A percentile compares a stretch with the other conserved stretches of the same genome.
Conservation (phyloP, 2,329 filamentous ascomycete species). For the Hansfordia pulvinata region DNA sequence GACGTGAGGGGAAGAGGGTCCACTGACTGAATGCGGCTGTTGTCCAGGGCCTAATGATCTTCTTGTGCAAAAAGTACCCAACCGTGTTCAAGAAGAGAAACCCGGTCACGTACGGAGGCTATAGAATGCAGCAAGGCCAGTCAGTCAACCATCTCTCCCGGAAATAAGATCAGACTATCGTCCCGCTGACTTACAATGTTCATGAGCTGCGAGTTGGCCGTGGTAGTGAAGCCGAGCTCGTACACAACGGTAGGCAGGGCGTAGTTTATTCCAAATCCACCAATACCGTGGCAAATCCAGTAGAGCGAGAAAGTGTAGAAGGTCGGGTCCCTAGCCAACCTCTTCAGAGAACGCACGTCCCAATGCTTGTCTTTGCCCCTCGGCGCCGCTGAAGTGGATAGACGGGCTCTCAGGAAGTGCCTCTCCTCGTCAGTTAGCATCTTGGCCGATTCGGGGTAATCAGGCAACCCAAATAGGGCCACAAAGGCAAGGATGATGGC, state of each 20-base stretch:
- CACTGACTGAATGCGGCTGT: conserved; percentile 22
- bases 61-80: conserved; percentile 19
- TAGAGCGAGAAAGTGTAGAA: conserved; percentile 21
- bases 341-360: conserved; percentile 16
- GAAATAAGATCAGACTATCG: too few relatives aligned
- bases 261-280: conserved; percentile 24
- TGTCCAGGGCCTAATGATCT: conserved; percentile 21
- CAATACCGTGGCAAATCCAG: conserved; percentile 27
- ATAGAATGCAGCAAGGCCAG: too few relatives aligned
- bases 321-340: conserved; percentile 18
- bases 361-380: conserved; percentile 16
- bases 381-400: conserved; percentile 15
- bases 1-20: too few relatives aligned
- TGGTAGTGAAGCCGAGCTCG: conserved; percentile 24
- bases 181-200: conserved; percentile 18
- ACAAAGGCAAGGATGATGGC: conserved; percentile 16
- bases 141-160: too few relatives aligned
- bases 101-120: conserved; percentile 22
- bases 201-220: conserved; percentile 26
- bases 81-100: conserved; percentile 22
- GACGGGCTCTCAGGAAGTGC: conserved; percentile 9
- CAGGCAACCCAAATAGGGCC: conserved; percentile 16
- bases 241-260: conserved; percentile 27
- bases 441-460: conserved; percentile 17
- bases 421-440: conserved; percentile 16